Percentiles rank a stretch among this genome's conserved stretches.
Conservation (phyloP, 2,329 filamentous ascomycete genomes). For the Fusarium pseudonygamai region DNA sequence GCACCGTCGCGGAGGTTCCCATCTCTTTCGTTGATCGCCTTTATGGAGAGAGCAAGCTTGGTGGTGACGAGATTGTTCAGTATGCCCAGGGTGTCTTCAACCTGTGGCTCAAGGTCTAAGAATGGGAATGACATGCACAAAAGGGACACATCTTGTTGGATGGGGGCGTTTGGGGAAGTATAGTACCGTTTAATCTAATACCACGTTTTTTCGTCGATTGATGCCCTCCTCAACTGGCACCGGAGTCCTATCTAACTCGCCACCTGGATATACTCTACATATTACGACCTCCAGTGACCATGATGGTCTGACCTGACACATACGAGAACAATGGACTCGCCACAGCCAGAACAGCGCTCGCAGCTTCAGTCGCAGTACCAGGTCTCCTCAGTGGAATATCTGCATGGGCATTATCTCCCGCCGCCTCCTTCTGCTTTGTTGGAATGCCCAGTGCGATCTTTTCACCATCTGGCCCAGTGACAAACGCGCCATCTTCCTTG, state of each 20-base stretch:
- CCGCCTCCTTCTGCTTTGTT: slow-evolving; percentile 60
- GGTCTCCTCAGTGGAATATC: slow-evolving; percentile 84
- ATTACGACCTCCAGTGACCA: slow-evolving; percentile 80
- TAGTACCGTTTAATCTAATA: slow-evolving; percentile 47
- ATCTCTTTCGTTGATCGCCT: slow-evolving; percentile 96
- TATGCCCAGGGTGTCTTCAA: slow-evolving; percentile 87
- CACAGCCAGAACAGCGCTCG: slow-evolving; percentile 78
- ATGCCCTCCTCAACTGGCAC: neutral
- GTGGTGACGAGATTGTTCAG: slow-evolving; percentile 94
- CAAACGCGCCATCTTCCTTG: slow-evolving; percentile 85
- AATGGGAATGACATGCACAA: slow-evolving; percentile 30
- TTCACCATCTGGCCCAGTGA: slow-evolving; percentile 78
- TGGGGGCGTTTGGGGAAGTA: slow-evolving; percentile 45
- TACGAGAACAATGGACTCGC: slow-evolving; percentile 86
- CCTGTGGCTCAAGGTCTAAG: slow-evolving; percentile 80
- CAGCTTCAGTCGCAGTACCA: slow-evolving; percentile 82
- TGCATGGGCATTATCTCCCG: slow-evolving; percentile 56
- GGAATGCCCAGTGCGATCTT: slow-evolving; percentile 81
- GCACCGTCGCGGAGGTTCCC: slow-evolving; percentile 91
- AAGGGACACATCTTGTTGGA: slow-evolving; percentile 39
- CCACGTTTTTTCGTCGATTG: slow-evolving; percentile 39
- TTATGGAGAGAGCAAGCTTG: slow-evolving; percentile 95
- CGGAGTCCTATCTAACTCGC: neutral
- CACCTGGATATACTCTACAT: slow-evolving; percentile 52
- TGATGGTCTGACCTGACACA: slow-evolving; percentile 87